Conservation (phyloP, 2,329 filamentous ascomycete genomes). For the Graphilbum fragrans region DNA sequence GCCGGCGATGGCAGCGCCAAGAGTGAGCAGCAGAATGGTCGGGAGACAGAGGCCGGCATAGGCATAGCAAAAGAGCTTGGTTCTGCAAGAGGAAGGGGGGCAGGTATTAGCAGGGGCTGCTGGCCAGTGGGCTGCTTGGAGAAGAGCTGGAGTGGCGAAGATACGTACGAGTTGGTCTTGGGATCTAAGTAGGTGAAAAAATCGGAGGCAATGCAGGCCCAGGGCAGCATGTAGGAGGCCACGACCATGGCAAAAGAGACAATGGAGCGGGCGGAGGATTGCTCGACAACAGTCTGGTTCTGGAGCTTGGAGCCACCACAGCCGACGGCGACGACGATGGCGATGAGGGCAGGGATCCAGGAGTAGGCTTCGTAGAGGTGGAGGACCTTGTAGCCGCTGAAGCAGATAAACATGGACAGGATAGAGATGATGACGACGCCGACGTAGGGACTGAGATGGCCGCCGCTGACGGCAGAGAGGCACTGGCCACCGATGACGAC, state of each 20-base stretch:
- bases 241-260: constrained; percentile 46
- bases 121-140: neutral
- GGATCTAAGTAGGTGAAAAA: constrained; percentile 50
- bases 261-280: constrained; percentile 20
- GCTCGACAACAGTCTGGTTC: constrained; percentile 16
- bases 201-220: constrained; percentile 45
- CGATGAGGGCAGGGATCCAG: constrained; percentile 10
- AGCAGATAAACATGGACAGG: constrained; percentile 9
- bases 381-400: constrained; percentile 10
- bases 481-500: constrained; percentile 49
- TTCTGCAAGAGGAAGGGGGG: no score
- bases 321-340: constrained; percentile 9
- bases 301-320: constrained; percentile 8
- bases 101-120: neutral
- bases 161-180: constrained; percentile 2
- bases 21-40: constrained; percentile 45
- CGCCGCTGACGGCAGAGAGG: constrained; percentile 38
- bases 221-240: constrained; percentile 52
- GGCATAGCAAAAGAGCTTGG: constrained; percentile 37
- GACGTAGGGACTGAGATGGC: constrained; percentile 35
- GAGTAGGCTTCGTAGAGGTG: constrained; percentile 12
- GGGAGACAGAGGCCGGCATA: constrained; percentile 43
- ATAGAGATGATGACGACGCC: constrained; percentile 44
- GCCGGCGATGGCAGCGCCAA: constrained; percentile 53
- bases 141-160: neutral